Base-by-base conservation (phyloP, 768 basidiomycete species). In the Austroboletus eburneus region DNA sequence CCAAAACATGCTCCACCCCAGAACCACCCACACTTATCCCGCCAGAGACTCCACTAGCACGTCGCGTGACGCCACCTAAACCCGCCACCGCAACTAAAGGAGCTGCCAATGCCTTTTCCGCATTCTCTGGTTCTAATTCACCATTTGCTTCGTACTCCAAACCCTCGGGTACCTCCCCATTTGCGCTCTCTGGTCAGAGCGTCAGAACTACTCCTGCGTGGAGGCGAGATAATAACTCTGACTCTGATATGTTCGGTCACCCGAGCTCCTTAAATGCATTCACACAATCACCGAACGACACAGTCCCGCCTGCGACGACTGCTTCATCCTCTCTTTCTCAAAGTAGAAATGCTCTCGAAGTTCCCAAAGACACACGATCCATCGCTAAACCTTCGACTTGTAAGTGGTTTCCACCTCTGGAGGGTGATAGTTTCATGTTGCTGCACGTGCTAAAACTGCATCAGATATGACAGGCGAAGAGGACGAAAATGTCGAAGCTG, bases 391-490 rank as follows among this genome's bases (percentile, higher is more conserved):
- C 52, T 17, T 43, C 53, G 16, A 45, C 32, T 16, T 39, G 64
- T 66, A 25, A 42, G 64, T 46, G 14, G 8, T 40, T 43, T 43
- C 36, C 18, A 37, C 43, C 1, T n/a, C 20, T 2, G 25, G 17
- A 16, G 9, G 33, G 25, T 32, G 3, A 17, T 35, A 14, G 30
- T 4, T 35, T 6, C 2, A 18, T 13, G 12, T 5, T 27, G 27
- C 7, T 27, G 12, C 58, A 57, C 18, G 6, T 10, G 33, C 49
- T 32, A 13, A 32, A 6, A 13, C 16, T 16, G 12, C 8, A 14
- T 35, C 25, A 67, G 64, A 30, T 56, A 21, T 73, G 27, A 86
- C 83, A 2, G 84, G 84, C 9, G 84, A 87, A 56, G 84, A 87
- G 58, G 72, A 77, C 39, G 84, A 87, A 62, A 68, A 72, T 9